Conservation (phyloP, 2,329 filamentous ascomycete genomes). For the Colletotrichum cordylinicola region DNA sequence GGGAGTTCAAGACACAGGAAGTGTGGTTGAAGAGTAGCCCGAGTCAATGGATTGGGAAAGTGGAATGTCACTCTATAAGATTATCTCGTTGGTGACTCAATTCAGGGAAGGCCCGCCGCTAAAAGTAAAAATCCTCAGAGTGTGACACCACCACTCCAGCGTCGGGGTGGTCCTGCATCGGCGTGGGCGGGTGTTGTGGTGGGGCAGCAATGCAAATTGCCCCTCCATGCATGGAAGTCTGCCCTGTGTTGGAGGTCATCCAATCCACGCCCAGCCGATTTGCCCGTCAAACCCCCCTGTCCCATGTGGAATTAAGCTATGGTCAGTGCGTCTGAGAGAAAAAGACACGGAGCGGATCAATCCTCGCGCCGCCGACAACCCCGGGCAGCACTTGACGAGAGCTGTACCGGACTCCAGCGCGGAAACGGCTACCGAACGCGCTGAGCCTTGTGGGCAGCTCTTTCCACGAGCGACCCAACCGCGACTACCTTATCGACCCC, state of each 20-base stretch:
- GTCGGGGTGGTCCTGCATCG: slow-evolving; percentile 29
- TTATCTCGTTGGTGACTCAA: slow-evolving; percentile 18
- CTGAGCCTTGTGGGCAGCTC: neutral
- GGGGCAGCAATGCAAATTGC: slow-evolving; percentile 24
- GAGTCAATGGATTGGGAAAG: slow-evolving; percentile 2
- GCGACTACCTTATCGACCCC: neutral
- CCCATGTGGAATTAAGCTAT: slow-evolving; percentile 34
- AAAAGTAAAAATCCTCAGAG: slow-evolving; percentile 20
- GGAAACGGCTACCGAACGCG: slow-evolving; percentile 10
- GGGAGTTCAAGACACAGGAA: neutral
- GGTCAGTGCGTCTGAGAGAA: slow-evolving; percentile 32
- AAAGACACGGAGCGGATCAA: slow-evolving; percentile 28
- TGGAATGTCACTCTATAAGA: slow-evolving; percentile 19
- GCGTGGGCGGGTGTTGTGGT: slow-evolving; percentile 27
- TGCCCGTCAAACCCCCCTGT: slow-evolving; percentile 10
- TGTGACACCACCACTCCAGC: slow-evolving; percentile 19
- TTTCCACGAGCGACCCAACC: neutral
- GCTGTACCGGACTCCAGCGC: neutral
- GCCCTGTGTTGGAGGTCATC: slow-evolving; percentile 8
- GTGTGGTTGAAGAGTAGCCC: neutral
- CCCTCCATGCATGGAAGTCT: slow-evolving; percentile 24
- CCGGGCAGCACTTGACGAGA: neutral
- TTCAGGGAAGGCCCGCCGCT: slow-evolving; percentile 11
- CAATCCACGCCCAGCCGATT: slow-evolving; percentile 21
- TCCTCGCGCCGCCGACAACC: neutral